A percentile compares a stretch with the other conserved stretches of the same genome.
These are phyloP conservation scores for Syzygium malaccense DNA, from an alignment of 441 rosid species.

Conservation along the genomic window DNA sequence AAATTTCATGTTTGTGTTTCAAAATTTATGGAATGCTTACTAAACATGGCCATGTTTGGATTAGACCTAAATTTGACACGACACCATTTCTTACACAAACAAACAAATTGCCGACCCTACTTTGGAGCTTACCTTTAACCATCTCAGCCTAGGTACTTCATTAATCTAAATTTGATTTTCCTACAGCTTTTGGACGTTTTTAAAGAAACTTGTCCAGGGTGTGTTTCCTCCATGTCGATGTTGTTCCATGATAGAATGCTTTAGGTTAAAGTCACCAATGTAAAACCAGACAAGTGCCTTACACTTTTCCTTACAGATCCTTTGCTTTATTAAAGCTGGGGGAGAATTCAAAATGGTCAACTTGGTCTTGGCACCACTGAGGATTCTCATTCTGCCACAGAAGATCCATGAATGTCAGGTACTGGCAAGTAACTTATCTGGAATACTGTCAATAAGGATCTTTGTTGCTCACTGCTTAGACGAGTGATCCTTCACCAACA, in stretches of 20 bases:
- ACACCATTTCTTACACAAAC: not conserved
- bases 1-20: not conserved
- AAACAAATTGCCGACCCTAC: not conserved
- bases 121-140: not conserved
- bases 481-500: not conserved
- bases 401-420: slow-evolving; percentile 90
- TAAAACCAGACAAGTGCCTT: not conserved
- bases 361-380: slow-evolving; percentile 91
- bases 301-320: not conserved
- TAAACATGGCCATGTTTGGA: not conserved
- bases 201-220: not conserved
- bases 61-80: not conserved
- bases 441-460: not conserved
- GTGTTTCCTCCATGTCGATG: not conserved
- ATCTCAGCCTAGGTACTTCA: not conserved
- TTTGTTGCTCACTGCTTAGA: not conserved
- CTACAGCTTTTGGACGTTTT: not conserved
- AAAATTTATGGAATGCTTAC: not conserved
- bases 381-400: slow-evolving; percentile 84
- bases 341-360: slow-evolving; percentile 98
- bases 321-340: slow-evolving; percentile 64
- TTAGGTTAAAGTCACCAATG: not conserved
- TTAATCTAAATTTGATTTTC: not conserved
- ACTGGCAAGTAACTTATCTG: not conserved
- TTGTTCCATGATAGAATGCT: not conserved